Conservation (phyloP, 2,329 filamentous ascomycete genomes). For the Xylariaceae sp. region DNA sequence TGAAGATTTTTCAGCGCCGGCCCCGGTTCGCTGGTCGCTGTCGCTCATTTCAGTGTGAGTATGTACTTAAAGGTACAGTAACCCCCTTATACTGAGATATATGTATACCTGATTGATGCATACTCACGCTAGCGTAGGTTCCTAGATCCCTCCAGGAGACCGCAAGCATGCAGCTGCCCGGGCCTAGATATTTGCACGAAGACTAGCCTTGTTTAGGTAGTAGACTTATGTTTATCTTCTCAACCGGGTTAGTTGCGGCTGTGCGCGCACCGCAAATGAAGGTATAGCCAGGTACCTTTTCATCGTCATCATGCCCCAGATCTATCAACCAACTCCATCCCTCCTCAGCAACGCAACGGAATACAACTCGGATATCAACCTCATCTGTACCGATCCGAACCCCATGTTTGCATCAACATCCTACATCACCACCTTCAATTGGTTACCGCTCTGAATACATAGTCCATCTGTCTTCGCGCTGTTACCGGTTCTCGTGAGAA, state of each 20-base stretch:
- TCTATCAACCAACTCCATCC: conserved; percentile 5
- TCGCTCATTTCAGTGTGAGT: not conserved
- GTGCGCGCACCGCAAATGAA: not conserved
- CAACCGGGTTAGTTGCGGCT: not conserved
- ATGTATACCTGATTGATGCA: too few species aligned
- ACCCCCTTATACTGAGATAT: too few species aligned
- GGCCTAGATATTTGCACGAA: too few species aligned
- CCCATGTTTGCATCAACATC: not conserved
- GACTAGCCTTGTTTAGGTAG: not conserved
- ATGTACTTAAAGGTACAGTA: not conserved
- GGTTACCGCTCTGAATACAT: not conserved
- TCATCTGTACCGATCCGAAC: not conserved
- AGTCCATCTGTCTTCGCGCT: not conserved
- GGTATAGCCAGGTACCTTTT: conserved; percentile 1
- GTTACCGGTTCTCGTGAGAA: not conserved
- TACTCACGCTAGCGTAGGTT: too few species aligned
- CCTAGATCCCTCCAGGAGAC: too few species aligned
- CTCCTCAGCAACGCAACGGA: conserved; percentile 11
- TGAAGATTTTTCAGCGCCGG: not conserved
- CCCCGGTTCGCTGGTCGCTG: not conserved
- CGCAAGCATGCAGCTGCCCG: too few species aligned
- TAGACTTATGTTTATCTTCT: not conserved
- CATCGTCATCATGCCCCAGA: conserved; percentile 16
- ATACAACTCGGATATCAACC: conserved; percentile 4
- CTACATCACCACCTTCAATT: conserved; percentile 4